Conservation (phyloP, 164 flowering plant species). For the Vitis riparia region DNA sequence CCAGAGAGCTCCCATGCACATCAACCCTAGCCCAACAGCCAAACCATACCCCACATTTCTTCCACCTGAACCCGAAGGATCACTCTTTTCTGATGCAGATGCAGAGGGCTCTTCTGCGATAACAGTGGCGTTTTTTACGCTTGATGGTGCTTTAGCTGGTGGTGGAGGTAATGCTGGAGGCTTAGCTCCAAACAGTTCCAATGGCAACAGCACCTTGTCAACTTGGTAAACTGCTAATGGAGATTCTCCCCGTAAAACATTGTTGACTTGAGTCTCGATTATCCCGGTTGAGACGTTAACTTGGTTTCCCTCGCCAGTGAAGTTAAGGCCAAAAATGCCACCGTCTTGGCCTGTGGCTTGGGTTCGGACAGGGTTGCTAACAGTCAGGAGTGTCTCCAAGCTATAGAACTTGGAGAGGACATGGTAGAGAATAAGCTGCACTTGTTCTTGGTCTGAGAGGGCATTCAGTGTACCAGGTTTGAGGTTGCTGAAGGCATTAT, state of each 20-base stretch:
- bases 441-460: conserved; percentile 50
- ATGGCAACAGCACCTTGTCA: conserved; percentile 74
- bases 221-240: conserved; percentile 80
- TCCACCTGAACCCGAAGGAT: conserved; percentile 22
- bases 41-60: conserved; percentile 38
- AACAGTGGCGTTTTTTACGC: background rate
- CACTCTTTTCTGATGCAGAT: conserved; percentile 12
- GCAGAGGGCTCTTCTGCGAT: background rate
- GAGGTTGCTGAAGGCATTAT: conserved; percentile 78
- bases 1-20: conserved; percentile 36
- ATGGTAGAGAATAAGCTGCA: conserved; percentile 63
- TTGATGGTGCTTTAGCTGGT: conserved; percentile 7
- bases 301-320: conserved; percentile 50
- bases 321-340: conserved; percentile 42
- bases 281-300: conserved; percentile 67
- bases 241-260: conserved; percentile 32
- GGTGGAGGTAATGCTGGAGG: conserved; percentile 39
- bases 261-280: conserved; percentile 48
- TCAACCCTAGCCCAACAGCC: conserved; percentile 33
- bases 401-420: conserved; percentile 64
- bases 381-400: conserved; percentile 32
- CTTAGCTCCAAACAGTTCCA: conserved; percentile 45
- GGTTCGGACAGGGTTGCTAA: conserved; percentile 79
- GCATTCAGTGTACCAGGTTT: conserved; percentile 57
- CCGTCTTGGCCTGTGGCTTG: conserved; percentile 54